Evolutionary conservation across 176 grass and related monocot species (phyloP).

Genomic region (Musa acuminata): DNA sequence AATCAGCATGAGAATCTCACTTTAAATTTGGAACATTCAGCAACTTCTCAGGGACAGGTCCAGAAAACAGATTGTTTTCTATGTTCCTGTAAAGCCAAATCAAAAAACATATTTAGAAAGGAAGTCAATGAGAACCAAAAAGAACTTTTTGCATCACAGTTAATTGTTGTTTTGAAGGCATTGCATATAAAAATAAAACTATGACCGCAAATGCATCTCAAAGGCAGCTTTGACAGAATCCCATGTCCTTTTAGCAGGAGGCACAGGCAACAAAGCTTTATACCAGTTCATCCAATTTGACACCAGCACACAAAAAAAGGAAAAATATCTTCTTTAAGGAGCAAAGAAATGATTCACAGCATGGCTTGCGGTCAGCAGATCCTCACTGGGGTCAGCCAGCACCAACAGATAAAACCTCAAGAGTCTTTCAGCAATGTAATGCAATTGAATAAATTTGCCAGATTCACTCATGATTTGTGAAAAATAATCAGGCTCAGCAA

Average conservation of each 20-base stretch:
- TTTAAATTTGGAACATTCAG: slow-evolving; percentile 65
- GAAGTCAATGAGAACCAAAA: background rate
- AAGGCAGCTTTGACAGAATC: background rate
- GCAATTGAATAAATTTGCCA: no score
- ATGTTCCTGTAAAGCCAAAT: slow-evolving; percentile 60
- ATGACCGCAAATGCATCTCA: background rate
- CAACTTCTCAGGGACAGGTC: slow-evolving; percentile 68
- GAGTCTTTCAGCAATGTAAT: no score
- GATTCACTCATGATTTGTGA: no score
- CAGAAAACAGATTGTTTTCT: slow-evolving; percentile 95
- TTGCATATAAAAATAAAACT: background rate
- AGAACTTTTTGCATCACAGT: background rate
- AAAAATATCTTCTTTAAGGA: background rate
- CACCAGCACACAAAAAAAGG: background rate
- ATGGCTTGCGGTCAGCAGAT: no score
- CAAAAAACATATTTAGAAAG: background rate
- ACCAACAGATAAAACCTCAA: no score
- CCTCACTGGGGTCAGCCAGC: no score
- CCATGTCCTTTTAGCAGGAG: background rate
- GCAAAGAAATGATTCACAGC: background rate
- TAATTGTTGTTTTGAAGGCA: background rate
- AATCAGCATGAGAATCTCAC: slow-evolving; percentile 35
- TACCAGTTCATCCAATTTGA: background rate
- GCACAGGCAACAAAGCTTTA: background rate
- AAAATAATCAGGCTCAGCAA: no score